A percentile compares a stretch with the other conserved stretches of the same genome.
These are phyloP conservation scores for Thielaviopsis punctulata DNA, from an alignment of 2,329 filamentous ascomycete genomes.

Conservation along the genomic window DNA sequence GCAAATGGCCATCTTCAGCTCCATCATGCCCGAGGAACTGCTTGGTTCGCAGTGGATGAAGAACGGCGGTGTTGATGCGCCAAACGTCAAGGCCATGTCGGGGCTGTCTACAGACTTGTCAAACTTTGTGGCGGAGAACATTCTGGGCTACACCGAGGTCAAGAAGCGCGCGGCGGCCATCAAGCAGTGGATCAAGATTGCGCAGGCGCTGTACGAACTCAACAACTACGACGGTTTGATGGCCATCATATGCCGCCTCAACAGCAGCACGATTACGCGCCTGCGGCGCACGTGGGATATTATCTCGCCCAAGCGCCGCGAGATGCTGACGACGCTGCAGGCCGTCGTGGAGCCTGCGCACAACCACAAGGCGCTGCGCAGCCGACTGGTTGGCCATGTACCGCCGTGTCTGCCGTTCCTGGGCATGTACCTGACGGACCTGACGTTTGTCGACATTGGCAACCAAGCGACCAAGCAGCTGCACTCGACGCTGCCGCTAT, in stretches of 20 bases:
- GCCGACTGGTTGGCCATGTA: conserved; percentile 67
- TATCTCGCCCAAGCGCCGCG: conserved; percentile 68
- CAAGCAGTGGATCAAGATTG: conserved; percentile 97
- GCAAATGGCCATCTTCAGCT: conserved; percentile 80
- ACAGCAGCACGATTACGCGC: conserved; percentile 77
- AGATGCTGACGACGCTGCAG: conserved; percentile 60
- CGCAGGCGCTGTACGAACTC: conserved; percentile 67
- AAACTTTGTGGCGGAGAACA: conserved; percentile 83
- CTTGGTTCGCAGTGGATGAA: conserved; percentile 90
- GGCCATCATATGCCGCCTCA: conserved; percentile 89
- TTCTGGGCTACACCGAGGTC: conserved; percentile 70
- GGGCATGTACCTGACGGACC: conserved; percentile 87
- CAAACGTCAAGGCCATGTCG: conserved; percentile 89
- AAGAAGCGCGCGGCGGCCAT: conserved; percentile 83
- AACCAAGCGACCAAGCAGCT: conserved; percentile 75
- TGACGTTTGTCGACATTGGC: conserved; percentile 90
- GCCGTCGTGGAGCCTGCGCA: conserved; percentile 75
- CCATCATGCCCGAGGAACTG: conserved; percentile 81
- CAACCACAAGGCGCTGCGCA: conserved; percentile 77
- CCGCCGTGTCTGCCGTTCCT: conserved; percentile 90
- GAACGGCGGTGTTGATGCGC: conserved; percentile 58
- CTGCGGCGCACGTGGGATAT: conserved; percentile 84
- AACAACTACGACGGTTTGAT: conserved; percentile 95
- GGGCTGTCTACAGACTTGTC: conserved; percentile 81
- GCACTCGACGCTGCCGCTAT: conserved; percentile 27